These are phyloP conservation scores for Mucor racemosus DNA, from an alignment of 371 early-diverging fungal genomes.

Conservation along the genomic window DNA sequence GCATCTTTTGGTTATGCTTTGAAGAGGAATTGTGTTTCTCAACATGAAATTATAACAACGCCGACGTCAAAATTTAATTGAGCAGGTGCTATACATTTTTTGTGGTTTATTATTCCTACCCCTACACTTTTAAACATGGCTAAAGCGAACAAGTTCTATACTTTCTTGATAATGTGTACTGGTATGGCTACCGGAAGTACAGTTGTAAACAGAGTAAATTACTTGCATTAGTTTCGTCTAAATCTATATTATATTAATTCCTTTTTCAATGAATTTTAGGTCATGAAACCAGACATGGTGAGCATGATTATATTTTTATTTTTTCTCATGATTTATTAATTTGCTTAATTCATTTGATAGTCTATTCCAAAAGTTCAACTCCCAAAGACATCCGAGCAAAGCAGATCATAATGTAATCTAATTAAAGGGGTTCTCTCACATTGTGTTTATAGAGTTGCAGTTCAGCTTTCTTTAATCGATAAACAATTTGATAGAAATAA, in stretches of 20 bases:
- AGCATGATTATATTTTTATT: background rate
- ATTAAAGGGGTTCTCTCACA: background rate
- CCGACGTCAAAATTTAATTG: background rate
- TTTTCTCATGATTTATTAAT: background rate
- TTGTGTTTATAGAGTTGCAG: background rate
- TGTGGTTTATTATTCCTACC: background rate
- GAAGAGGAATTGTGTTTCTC: too few relatives aligned
- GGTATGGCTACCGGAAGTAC: constrained; percentile 58
- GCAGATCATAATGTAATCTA: background rate
- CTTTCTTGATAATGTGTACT: constrained; percentile 42
- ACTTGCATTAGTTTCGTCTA: background rate
- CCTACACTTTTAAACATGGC: constrained; percentile 32
- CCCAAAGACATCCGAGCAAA: constrained; percentile 8
- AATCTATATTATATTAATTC: background rate
- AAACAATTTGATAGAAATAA: too few relatives aligned
- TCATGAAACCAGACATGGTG: constrained; percentile 50
- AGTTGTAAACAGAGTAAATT: constrained; percentile 45
- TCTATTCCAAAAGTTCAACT: constrained; percentile 26
- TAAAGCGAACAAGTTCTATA: constrained; percentile 44
- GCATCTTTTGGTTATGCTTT: too few relatives aligned
- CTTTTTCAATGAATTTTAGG: constrained; percentile 9
- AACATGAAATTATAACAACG: background rate
- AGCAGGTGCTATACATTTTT: background rate
- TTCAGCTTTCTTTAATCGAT: too few relatives aligned
- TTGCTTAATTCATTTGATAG: background rate